Percentiles rank a stretch among this genome's conserved stretches.
Conservation (phyloP, 768 basidiomycete genomes). For the Podaxis rugospora region DNA sequence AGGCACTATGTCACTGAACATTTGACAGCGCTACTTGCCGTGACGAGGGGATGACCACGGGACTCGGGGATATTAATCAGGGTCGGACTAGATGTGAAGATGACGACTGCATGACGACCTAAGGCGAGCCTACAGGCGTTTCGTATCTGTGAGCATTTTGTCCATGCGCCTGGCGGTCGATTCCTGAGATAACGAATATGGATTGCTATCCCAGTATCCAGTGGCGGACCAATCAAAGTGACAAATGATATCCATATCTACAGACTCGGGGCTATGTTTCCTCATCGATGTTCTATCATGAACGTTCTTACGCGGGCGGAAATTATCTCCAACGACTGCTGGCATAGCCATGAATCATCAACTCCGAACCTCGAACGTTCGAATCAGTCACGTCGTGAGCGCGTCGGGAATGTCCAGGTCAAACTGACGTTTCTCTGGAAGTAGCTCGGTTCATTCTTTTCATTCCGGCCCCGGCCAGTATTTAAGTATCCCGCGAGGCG, state of each 20-base stretch:
- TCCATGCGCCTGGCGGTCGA: neutral
- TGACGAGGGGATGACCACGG: neutral
- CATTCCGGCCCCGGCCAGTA: neutral
- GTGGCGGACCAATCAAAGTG: neutral
- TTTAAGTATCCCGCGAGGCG: neutral
- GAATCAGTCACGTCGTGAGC: neutral
- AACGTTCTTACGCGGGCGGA: neutral
- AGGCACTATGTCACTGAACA: neutral
- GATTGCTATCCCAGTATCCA: neutral
- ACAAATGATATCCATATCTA: neutral
- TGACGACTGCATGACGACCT: neutral
- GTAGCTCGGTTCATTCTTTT: neutral
- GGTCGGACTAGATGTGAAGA: neutral
- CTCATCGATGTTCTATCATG: neutral
- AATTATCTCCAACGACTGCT: neutral
- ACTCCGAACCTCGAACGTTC: neutral
- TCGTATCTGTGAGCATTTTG: neutral
- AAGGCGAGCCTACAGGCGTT: neutral
- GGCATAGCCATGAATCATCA: neutral
- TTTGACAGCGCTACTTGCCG: neutral
- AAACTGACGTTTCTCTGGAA: neutral
- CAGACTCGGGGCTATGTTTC: neutral
- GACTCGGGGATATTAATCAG: slow-evolving; percentile 1
- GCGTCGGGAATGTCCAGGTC: neutral
- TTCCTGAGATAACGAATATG: neutral